These are phyloP conservation scores for Saxophila tyrrhenica DNA, from an alignment of 495 filamentous ascomycete species.

Conservation along the genomic window DNA sequence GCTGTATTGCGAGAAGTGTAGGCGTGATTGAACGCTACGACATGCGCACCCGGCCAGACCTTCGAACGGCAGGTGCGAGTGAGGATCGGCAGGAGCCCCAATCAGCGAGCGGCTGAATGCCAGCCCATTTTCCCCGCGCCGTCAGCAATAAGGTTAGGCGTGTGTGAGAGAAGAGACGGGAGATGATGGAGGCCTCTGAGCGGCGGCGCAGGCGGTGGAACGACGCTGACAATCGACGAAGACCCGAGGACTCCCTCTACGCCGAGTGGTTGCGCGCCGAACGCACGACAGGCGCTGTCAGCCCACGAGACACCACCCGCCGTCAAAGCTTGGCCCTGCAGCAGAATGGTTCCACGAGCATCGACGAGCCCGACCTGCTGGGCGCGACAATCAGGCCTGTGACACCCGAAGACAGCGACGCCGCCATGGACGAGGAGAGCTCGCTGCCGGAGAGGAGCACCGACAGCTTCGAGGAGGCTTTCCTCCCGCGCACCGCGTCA, in stretches of 20 bases:
- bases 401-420: neutral
- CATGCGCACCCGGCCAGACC: too few species aligned
- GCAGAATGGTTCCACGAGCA: neutral
- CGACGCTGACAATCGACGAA: neutral
- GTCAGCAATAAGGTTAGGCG: neutral
- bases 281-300: neutral
- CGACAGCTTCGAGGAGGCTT: constrained; percentile 10
- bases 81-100: too few species aligned
- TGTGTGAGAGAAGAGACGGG: neutral
- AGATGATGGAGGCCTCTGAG: constrained; percentile 1
- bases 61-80: too few species aligned
- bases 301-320: neutral
- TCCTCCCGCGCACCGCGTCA: constrained; percentile 3
- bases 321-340: constrained; percentile 1
- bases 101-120: too few species aligned
- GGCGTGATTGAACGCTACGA: too few species aligned
- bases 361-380: neutral
- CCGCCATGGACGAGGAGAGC: neutral
- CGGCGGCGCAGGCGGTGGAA: constrained; percentile 10
- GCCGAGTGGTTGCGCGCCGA: constrained; percentile 17
- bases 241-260: constrained; percentile 4
- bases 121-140: too few species aligned
- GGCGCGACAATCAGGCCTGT: neutral
- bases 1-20: too few species aligned
- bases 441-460: neutral